These are phyloP conservation scores for Amaranthus hypochondriacus DNA, from an alignment of 148 eudicot genomes.

Conservation along the genomic window DNA sequence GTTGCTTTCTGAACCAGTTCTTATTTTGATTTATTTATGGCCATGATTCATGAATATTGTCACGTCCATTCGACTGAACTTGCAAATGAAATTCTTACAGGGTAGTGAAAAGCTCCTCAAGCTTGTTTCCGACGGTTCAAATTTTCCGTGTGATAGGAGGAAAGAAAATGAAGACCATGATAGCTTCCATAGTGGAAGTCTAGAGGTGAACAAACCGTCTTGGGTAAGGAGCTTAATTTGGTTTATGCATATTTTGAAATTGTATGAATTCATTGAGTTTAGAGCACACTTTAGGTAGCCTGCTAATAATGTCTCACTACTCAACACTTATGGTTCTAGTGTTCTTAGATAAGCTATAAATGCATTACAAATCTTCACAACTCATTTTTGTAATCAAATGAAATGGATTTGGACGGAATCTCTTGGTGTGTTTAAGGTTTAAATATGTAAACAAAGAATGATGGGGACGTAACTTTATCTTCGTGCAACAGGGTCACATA, in stretches of 20 bases:
- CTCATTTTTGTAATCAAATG: background rate
- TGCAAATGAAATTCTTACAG: conserved; percentile 35
- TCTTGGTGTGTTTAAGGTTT: too few relatives aligned
- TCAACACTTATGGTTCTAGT: background rate
- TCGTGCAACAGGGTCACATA: too few relatives aligned
- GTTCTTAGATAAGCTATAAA: background rate
- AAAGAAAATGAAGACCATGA: conserved; percentile 19
- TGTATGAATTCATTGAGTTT: background rate
- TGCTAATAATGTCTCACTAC: background rate
- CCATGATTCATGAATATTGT: background rate
- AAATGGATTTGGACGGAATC: too few relatives aligned
- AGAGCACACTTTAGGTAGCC: background rate
- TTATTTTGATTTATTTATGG: background rate
- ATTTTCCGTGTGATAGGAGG: conserved; percentile 13
- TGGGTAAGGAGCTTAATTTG: conserved; percentile 47
- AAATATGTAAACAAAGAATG: too few relatives aligned
- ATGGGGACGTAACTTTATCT: too few relatives aligned
- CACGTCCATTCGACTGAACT: background rate
- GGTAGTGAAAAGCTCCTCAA: conserved; percentile 89
- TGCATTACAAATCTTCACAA: background rate
- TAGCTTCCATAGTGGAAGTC: conserved; percentile 24
- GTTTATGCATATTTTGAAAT: background rate
- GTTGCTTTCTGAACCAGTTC: too few relatives aligned
- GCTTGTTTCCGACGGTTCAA: conserved; percentile 60
- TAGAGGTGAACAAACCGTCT: conserved; percentile 20